A percentile compares a stretch with the other conserved stretches of the same genome.
Conservation (phyloP, 441 rosid species). For the Mallotus japonicus region DNA sequence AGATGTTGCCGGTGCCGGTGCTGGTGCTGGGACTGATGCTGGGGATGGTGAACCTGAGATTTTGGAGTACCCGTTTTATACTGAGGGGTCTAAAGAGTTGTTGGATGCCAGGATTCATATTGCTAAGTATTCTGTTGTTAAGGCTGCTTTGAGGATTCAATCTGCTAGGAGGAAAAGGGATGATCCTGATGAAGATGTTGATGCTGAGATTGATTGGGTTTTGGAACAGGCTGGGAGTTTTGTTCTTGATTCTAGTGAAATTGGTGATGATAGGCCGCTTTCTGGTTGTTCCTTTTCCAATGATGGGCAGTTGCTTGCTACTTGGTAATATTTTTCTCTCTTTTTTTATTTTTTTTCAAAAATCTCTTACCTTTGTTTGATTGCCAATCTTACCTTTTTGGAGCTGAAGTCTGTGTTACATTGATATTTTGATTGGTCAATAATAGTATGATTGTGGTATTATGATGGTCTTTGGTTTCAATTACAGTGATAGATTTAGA, state of each 20-base stretch:
- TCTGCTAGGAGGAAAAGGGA: slow-evolving; percentile 66
- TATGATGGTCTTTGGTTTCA: neutral
- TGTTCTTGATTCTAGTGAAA: slow-evolving; percentile 77
- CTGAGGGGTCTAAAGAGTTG: slow-evolving; percentile 73
- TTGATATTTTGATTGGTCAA: too few species aligned
- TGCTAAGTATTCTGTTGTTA: slow-evolving; percentile 62
- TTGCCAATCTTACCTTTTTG: neutral
- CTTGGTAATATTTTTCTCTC: slow-evolving; percentile 42
- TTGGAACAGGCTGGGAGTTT: slow-evolving; percentile 57
- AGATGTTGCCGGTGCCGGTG: slow-evolving; percentile 56
- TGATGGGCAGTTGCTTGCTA: slow-evolving; percentile 69
- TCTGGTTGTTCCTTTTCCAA: slow-evolving; percentile 84
- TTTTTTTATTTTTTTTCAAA: too few species aligned
- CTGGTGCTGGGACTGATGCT: slow-evolving; percentile 24
- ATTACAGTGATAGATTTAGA: neutral
- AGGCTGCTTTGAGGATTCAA: slow-evolving; percentile 71
- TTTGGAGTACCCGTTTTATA: slow-evolving; percentile 69
- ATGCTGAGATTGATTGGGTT: slow-evolving; percentile 77
- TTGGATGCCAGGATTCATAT: slow-evolving; percentile 65
- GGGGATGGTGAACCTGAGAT: slow-evolving; percentile 60
- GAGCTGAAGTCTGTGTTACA: too few species aligned
- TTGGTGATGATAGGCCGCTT: slow-evolving; percentile 87
- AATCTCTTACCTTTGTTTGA: neutral
- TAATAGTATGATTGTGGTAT: too few species aligned
- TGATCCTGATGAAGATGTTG: slow-evolving; percentile 91